Evolutionary conservation across 495 filamentous ascomycete species (phyloP), one percentile per base, ranked within the genome.

Genomic region (Bacidia rubella): DNA sequence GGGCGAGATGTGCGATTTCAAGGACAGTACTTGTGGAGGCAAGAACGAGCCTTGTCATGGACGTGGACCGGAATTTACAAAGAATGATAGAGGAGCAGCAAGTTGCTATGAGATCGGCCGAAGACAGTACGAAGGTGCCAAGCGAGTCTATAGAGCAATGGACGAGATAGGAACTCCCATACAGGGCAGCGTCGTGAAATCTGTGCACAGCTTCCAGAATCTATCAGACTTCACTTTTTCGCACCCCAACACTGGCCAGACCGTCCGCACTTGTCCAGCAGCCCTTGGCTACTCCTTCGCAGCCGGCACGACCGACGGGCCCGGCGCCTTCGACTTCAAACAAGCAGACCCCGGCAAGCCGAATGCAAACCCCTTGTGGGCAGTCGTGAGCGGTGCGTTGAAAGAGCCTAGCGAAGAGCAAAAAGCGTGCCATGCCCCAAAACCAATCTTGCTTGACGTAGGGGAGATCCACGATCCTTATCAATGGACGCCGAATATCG

Each of bases 271-370:
- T 10, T 96, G 92, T 59, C 81, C 88, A 10, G 92, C 92, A n/a
- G 92, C 90, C 0, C 65, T 98, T 35, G 92, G 92, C 20, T 94
- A 90, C 55, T 88, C 85, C 2, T 98, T 98, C 66, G 92, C 92
- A 12, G 92, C 86, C 10, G 92, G 92, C 5, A 98, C 92, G 1
- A 88, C 87, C 1, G 92, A 98, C 63, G 87, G 92, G 9, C 90
- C 90, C 0, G 92, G 92, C 0, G 81, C 78, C 2, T 95, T 95
- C 61, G 90, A 98, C 67, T 96, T 96, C 62, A 94, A 83, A 20
- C 92, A 98, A 62, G 89, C 90, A 58, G 71, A 79, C 48, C 82
- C 79, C 11, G 78, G 80, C 53, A 70, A 75, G 11, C 82, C 86
- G 3, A 81, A 85, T 25, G 83, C 82, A 7, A 90, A 85, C 40